These are phyloP conservation scores for Boletus edulis DNA, from an alignment of 768 basidiomycete genomes.

Conservation along the genomic window DNA sequence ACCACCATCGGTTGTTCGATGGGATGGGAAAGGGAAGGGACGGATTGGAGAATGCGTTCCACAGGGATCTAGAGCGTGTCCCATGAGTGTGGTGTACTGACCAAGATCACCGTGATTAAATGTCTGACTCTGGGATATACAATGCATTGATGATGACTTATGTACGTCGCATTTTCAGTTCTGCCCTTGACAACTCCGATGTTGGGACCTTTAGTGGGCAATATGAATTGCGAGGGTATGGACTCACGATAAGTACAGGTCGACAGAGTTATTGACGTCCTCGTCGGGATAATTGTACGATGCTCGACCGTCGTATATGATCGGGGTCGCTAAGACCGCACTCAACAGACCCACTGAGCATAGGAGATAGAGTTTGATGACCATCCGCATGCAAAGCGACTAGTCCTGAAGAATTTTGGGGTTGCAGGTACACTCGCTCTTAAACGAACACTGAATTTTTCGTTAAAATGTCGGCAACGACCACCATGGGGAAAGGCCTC, in stretches of 20 bases:
- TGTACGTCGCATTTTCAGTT: constrained; percentile 45
- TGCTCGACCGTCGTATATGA: constrained; percentile 56
- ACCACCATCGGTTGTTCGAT: constrained; percentile 51
- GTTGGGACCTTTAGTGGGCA: background rate
- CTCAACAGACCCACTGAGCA: background rate
- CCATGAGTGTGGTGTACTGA: constrained; percentile 47
- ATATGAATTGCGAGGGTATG: background rate
- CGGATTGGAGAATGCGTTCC: constrained; percentile 27
- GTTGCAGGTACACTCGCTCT: no score
- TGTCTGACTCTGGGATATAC: background rate
- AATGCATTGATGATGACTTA: constrained; percentile 15
- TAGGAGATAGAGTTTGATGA: background rate
- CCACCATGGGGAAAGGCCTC: no score
- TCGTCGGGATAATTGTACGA: constrained; percentile 41
- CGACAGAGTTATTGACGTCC: constrained; percentile 45
- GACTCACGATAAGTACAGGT: constrained; percentile 55
- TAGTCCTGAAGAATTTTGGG: no score
- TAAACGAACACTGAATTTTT: no score
- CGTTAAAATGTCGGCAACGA: no score
- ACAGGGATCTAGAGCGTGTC: constrained; percentile 36
- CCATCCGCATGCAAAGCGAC: background rate
- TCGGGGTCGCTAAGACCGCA: constrained; percentile 22
- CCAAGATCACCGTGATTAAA: no score
- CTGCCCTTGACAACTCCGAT: constrained; percentile 53
- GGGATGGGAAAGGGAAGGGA: constrained; percentile 15